phyloP scores from a whole-genome alignment of 169 alveolate genomes.

The Condylostoma magnum region DNA sequence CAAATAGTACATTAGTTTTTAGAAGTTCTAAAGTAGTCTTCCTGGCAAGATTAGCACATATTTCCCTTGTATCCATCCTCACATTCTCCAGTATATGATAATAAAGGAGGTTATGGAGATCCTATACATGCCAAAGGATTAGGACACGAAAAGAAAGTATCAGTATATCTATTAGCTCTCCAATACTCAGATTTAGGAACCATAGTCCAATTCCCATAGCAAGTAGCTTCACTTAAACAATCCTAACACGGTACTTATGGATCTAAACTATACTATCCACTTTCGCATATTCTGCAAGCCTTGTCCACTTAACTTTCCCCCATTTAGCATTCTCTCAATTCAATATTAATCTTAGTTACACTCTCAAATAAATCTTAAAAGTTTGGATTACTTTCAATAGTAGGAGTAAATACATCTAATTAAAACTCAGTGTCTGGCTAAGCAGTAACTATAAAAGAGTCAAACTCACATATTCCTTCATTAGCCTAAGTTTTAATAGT shows the following conservation, averaged over 20 bases:
- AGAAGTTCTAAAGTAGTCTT: slow-evolving; percentile 46
- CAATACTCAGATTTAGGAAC: slow-evolving; percentile 40
- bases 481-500: neutral
- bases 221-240: slow-evolving; percentile 18
- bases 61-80: slow-evolving; percentile 48
- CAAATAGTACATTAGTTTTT: slow-evolving; percentile 41
- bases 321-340: neutral
- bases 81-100: neutral
- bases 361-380: neutral
- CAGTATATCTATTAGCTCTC: slow-evolving; percentile 30
- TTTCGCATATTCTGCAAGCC: neutral
- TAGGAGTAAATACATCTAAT: neutral
- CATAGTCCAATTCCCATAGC: slow-evolving; percentile 28
- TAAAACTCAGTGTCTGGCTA: slow-evolving; percentile 3
- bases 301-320: neutral
- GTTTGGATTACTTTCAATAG: neutral
- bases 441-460: neutral
- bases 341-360: neutral
- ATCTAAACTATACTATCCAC: neutral
- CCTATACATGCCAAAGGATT: slow-evolving; percentile 35
- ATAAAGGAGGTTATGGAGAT: neutral
- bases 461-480: neutral
- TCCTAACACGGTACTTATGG: neutral
- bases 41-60: slow-evolving; percentile 49
- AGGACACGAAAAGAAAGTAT: slow-evolving; percentile 30